A percentile compares a stretch with the other conserved stretches of the same genome.
Evolutionary conservation across 371 early-diverging fungal genomes (phyloP).

Genomic region (Globomyces sp.): DNA sequence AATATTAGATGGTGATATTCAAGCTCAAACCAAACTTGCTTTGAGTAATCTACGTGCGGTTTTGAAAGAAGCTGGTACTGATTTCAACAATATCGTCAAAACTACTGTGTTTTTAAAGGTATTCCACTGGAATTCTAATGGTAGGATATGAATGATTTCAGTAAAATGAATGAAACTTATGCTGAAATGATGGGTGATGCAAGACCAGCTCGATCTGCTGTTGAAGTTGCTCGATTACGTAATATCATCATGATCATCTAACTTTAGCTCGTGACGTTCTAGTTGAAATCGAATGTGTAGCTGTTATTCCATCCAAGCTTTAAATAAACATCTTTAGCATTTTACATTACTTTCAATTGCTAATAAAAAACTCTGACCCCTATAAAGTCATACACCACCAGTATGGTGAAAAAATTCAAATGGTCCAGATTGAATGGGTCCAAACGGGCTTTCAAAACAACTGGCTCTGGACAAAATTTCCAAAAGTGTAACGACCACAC

Average conservation of each 20-base stretch:
- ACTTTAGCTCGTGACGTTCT: conserved; percentile 65
- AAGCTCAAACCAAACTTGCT: conserved; percentile 57
- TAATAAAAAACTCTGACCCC: too few species aligned
- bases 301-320: conserved; percentile 37
- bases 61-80: conserved; percentile 70
- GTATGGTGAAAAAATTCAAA: too few species aligned
- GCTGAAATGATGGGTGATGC: conserved; percentile 61
- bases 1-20: conserved; percentile 39
- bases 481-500: too few species aligned
- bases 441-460: too few species aligned
- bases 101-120: conserved; percentile 84
- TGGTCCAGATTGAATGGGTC: too few species aligned
- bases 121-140: not conserved
- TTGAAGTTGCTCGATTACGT: conserved; percentile 85
- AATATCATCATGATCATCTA: too few species aligned
- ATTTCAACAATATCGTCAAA: conserved; percentile 78
- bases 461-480: too few species aligned
- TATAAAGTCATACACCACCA: too few species aligned
- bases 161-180: conserved; percentile 81
- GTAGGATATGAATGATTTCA: conserved; percentile 72
- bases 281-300: conserved; percentile 92
- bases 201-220: conserved; percentile 84
- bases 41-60: conserved; percentile 76
- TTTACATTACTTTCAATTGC: too few species aligned
- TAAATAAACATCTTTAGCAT: not conserved